Percentiles rank a stretch among this genome's conserved stretches.
phyloP scores from a whole-genome alignment of 1,139 yeast genomes.

The Candida tunisiensis region DNA sequence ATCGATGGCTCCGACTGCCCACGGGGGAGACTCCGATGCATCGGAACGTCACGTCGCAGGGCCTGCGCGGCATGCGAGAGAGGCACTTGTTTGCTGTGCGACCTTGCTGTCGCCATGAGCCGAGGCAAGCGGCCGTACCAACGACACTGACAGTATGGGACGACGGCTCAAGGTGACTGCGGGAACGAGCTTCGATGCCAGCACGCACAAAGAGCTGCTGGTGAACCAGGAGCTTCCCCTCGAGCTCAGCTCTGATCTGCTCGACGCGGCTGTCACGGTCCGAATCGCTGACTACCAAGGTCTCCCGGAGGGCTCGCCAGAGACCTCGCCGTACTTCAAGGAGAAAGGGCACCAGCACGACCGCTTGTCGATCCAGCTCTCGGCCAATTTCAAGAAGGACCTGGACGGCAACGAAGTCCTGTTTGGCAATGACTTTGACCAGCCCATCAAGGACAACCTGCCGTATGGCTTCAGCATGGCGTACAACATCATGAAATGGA shows the following conservation, averaged over 20 bases:
- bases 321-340: constrained; percentile 10
- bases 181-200: constrained; percentile 5
- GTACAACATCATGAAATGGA: constrained; percentile 22
- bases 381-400: constrained; percentile 16
- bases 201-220: constrained; percentile 2
- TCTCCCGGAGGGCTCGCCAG: constrained; percentile 2
- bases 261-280: constrained; percentile 7
- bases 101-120: too few relatives aligned
- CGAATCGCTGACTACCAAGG: constrained; percentile 8
- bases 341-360: constrained; percentile 9
- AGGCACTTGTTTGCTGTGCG: too few relatives aligned
- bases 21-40: too few relatives aligned
- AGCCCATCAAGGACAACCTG: constrained; percentile 40
- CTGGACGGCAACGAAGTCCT: constrained; percentile 34
- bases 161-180: constrained; percentile 4
- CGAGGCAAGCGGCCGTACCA: too few relatives aligned
- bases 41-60: too few relatives aligned
- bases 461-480: constrained; percentile 48
- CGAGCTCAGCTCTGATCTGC: constrained; percentile 4
- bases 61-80: too few relatives aligned
- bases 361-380: constrained; percentile 15
- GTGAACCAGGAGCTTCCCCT: constrained; percentile 6
- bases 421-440: constrained; percentile 55
- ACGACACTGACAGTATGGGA: not conserved
- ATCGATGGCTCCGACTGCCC: too few relatives aligned